These are phyloP conservation scores for Candida nemodendra DNA, from an alignment of 805 yeast species.

Conservation along the genomic window DNA sequence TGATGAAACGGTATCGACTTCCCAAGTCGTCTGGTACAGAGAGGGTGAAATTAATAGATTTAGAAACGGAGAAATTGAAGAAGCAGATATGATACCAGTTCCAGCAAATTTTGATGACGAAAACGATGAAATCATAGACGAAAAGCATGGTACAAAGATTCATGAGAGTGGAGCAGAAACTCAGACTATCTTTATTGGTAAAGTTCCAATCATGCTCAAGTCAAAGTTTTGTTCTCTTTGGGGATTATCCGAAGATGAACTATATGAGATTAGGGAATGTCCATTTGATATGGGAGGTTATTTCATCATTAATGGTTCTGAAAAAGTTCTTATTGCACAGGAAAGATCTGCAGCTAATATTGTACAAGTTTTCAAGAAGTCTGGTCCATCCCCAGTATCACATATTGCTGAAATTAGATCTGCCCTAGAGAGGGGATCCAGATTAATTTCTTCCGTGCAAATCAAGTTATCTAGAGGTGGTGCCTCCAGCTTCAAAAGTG, in stretches of 20 bases:
- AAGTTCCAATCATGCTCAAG: slow-evolving; percentile 96
- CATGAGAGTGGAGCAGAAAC: slow-evolving; percentile 36
- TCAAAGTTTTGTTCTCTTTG: slow-evolving; percentile 93
- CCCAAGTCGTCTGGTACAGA: slow-evolving; percentile 60
- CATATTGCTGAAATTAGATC: slow-evolving; percentile 96
- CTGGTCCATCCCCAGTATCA: slow-evolving; percentile 95
- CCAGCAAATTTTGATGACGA: slow-evolving; percentile 49
- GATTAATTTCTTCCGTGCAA: slow-evolving; percentile 91
- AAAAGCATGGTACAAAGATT: slow-evolving; percentile 32
- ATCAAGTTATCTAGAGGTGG: slow-evolving; percentile 71
- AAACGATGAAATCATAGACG: slow-evolving; percentile 61
- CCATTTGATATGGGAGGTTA: slow-evolving; percentile 99
- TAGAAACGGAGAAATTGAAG: slow-evolving; percentile 29
- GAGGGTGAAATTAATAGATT: slow-evolving; percentile 47
- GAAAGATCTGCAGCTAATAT: slow-evolving; percentile 98
- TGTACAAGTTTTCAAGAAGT: slow-evolving; percentile 96
- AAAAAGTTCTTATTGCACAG: slow-evolving; percentile 96
- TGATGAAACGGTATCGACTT: slow-evolving; percentile 50
- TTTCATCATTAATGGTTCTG: slow-evolving; percentile 97
- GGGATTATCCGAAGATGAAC: slow-evolving; percentile 87
- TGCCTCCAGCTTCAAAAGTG: slow-evolving; percentile 42
- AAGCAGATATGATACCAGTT: slow-evolving; percentile 26
- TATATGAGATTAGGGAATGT: slow-evolving; percentile 94
- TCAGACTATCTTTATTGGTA: slow-evolving; percentile 73
- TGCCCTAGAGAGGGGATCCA: slow-evolving; percentile 95